These are phyloP conservation scores for Aspergillus baeticus DNA, from an alignment of 495 filamentous ascomycete genomes.

Conservation along the genomic window DNA sequence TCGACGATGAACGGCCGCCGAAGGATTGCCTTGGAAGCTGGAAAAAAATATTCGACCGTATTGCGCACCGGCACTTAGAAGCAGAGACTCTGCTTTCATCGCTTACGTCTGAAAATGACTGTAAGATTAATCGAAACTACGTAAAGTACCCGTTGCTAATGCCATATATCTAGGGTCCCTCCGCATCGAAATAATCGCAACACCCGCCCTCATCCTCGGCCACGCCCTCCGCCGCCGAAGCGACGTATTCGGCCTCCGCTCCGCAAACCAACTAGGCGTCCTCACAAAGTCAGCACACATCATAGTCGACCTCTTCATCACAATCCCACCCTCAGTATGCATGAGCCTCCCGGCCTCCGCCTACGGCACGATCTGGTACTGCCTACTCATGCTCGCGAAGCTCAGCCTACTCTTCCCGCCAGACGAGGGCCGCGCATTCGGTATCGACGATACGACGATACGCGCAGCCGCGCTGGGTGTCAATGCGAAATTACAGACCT, in stretches of 20 bases:
- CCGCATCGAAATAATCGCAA: not conserved
- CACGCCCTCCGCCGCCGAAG: conserved; percentile 2
- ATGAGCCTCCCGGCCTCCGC: not conserved
- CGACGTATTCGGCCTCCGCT: not conserved
- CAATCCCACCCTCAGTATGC: not conserved
- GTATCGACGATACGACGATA: not conserved
- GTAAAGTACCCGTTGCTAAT: not conserved
- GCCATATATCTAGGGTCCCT: not conserved
- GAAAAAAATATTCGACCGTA: not conserved
- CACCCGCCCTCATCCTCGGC: conserved; percentile 2
- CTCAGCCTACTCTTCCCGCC: conserved; percentile 1
- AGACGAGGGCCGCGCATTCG: not conserved
- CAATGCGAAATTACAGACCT: not conserved
- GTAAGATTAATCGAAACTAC: not conserved
- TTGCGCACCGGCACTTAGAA: not conserved
- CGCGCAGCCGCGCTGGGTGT: not conserved
- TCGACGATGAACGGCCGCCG: not conserved
- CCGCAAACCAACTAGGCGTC: not conserved
- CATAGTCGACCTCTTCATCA: not conserved
- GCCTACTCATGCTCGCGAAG: conserved; percentile 4
- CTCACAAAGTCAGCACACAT: not conserved
- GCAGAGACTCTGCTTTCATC: not conserved
- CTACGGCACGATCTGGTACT: conserved; percentile 7
- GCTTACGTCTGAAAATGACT: not conserved
- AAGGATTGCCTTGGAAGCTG: not conserved